Base-by-base conservation (phyloP, 2,329 filamentous ascomycete species). In the Elsinoe batatas region DNA sequence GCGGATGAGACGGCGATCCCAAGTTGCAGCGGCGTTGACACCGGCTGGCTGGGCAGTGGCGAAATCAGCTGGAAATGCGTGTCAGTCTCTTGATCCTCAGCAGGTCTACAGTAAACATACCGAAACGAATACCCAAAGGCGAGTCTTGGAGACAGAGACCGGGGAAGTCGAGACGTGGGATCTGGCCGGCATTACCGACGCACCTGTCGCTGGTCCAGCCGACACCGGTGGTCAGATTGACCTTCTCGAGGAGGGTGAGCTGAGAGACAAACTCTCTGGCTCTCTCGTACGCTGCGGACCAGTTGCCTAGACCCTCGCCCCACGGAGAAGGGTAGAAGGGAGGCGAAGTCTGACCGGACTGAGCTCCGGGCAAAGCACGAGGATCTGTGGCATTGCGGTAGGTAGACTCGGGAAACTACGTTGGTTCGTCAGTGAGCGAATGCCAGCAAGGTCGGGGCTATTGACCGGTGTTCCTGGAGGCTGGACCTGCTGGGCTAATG, bases 181-280 rank as follows among this genome's bases (percentile, higher is more conserved):
- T 77, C 5, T 84, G 74, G 38, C 87, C 87, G 32, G 66, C 69
- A 62, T 93, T 85, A 58, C 90, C 90, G 11, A 95, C 88, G 63
- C 88, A 93, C 60, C 79, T 76, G 59, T 87, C 87, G 50, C 79
- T 73, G 69, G 78, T 68, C 84, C 84, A 88, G 42, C 90, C 90
- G 60, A 86, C 81, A 69, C 91, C 91, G 0, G 91, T 96, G 2
- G 91, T 97, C 61, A 98, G 69, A 69, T 97, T 97, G 70, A 97
- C 89, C 74, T 95, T 96, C 70, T 96, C 91, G 10, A 83, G 67
- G 35, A 95, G 76, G 0, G 89, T 95, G 71, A 95, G 72, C 67
- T 90, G 83, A 8, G 85, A 85, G 44, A 96, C 89, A 64, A 95
- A 91, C 2, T 77, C 80, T 62, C 80, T 82, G 1, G 91, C 91